phyloP scores from a whole-genome alignment of 805 yeast species.

The Candida mattraensis region DNA sequence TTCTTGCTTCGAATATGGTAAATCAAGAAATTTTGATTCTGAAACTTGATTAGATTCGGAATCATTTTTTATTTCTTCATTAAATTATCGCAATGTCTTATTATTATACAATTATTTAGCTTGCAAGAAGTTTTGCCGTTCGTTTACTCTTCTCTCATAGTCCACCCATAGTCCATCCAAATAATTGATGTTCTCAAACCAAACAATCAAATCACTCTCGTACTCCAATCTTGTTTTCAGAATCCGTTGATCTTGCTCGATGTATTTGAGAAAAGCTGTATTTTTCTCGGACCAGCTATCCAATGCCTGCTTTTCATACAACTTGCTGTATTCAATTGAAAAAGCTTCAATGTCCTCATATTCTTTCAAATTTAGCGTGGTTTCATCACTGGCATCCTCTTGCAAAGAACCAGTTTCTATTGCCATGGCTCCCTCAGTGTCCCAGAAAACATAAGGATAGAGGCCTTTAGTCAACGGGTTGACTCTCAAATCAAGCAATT shows the following conservation, averaged over 20 bases:
- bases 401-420: constrained; percentile 11
- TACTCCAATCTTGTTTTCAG: constrained; percentile 11
- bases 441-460: constrained; percentile 55
- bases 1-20: background rate
- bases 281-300: constrained; percentile 44
- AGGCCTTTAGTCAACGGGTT: constrained; percentile 47
- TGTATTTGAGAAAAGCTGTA: constrained; percentile 14
- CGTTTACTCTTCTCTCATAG: constrained; percentile 12
- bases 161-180: constrained; percentile 29
- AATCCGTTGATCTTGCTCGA: constrained; percentile 2
- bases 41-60: constrained; percentile 6
- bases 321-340: constrained; percentile 43
- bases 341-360: constrained; percentile 55
- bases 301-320: constrained; percentile 34
- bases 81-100: background rate
- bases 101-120: constrained; percentile 2
- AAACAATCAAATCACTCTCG: constrained; percentile 23
- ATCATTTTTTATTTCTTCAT: constrained; percentile 1
- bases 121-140: constrained; percentile 7
- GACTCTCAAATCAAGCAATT: constrained; percentile 46
- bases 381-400: constrained; percentile 9
- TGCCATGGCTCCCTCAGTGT: constrained; percentile 31
- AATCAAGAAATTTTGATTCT: too few relatives aligned
- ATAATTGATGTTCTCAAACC: constrained; percentile 29
- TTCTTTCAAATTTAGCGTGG: constrained; percentile 45